A percentile compares a stretch with the other conserved stretches of the same genome.
Evolutionary conservation across 306 rosid species (phyloP).

Genomic region (Fagus sylvatica): DNA sequence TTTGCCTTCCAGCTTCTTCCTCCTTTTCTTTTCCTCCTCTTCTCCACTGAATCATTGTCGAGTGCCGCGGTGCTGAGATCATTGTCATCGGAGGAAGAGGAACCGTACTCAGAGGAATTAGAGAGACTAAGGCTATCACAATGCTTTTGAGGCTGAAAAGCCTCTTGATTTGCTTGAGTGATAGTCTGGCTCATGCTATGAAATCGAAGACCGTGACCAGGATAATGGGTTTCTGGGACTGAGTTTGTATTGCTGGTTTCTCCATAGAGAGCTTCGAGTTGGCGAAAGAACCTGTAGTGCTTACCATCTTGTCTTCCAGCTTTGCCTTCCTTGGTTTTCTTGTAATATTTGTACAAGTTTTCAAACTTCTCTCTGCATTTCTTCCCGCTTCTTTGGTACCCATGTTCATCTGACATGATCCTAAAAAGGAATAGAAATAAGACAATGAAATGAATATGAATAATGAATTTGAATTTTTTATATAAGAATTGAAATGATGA

Average conservation of each 20-base stretch:
- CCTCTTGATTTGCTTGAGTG: conserved; percentile 48
- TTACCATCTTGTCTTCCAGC: conserved; percentile 98
- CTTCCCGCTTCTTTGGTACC: conserved; percentile 96
- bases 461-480: neutral
- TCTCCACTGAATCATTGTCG: conserved; percentile 52
- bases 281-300: conserved; percentile 95
- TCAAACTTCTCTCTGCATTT: conserved; percentile 98
- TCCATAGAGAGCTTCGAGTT: conserved; percentile 94
- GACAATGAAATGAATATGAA: neutral
- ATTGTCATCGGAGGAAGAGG: conserved; percentile 64
- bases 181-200: conserved; percentile 20
- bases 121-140: conserved; percentile 69
- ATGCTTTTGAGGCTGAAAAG: conserved; percentile 37
- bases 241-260: conserved; percentile 57
- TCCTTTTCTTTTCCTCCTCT: conserved; percentile 49
- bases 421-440: conserved; percentile 25
- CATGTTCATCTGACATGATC: conserved; percentile 90
- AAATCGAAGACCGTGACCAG: conserved; percentile 36
- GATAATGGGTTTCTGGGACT: conserved; percentile 49
- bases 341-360: conserved; percentile 92
- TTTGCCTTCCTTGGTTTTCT: conserved; percentile 94
- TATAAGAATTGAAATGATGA: neutral
- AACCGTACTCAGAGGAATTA: conserved; percentile 67
- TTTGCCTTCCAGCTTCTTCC: conserved; percentile 66
- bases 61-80: conserved; percentile 32